phyloP scores from a whole-genome alignment of 2,329 filamentous ascomycete genomes.

The Fusarium sacchari region DNA sequence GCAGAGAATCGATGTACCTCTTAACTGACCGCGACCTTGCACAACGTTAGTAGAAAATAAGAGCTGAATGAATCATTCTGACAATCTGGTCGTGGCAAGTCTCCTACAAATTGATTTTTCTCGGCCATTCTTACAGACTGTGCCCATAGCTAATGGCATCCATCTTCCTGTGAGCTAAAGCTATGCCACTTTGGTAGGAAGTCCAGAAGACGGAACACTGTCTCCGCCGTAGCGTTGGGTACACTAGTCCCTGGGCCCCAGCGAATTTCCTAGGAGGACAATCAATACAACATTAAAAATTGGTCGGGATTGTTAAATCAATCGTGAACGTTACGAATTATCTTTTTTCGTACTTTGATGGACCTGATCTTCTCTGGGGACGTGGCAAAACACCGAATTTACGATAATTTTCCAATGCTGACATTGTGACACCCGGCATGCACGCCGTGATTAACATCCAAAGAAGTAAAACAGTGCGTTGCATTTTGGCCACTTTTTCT shows the following conservation, averaged over 20 bases:
- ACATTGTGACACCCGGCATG: neutral
- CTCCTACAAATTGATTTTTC: neutral
- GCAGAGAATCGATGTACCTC: neutral
- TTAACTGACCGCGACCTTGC: neutral
- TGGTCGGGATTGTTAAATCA: neutral
- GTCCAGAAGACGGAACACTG: neutral
- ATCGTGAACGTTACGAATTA: neutral
- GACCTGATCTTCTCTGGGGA: neutral
- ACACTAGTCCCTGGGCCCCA: neutral
- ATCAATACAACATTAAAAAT: neutral
- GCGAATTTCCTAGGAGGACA: neutral
- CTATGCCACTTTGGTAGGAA: too few species aligned
- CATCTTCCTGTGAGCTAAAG: neutral
- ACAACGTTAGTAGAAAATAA: neutral
- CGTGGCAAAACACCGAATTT: too few species aligned
- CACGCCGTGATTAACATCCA: neutral
- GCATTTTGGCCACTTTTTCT: neutral
- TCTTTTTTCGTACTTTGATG: too few species aligned
- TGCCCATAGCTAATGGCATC: neutral
- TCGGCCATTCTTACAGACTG: neutral
- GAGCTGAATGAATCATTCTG: neutral
- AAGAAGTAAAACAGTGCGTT: neutral
- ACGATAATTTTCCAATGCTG: neutral
- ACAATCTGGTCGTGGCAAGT: fast-evolving
- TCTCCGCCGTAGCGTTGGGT: neutral